Evolutionary conservation across 2,329 filamentous ascomycete species (phyloP), one percentile per base, ranked within the genome.

Genomic region (Claviceps maximensis): DNA sequence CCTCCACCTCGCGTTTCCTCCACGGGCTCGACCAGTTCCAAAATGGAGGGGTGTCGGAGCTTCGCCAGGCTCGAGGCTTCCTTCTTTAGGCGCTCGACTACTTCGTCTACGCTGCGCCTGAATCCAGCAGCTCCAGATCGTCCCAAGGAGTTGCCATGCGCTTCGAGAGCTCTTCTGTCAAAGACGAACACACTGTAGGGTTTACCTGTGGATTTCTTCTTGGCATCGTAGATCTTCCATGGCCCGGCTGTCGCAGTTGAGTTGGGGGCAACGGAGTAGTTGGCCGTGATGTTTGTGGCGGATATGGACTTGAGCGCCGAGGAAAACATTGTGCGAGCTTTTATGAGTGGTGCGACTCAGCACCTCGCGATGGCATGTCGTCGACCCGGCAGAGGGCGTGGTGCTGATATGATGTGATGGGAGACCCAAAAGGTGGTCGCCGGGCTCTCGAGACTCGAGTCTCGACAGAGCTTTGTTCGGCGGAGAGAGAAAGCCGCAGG

Each of bases 141-240:
- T 40, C 69, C 69, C n/a, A 71, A 55, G 0, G 68, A 66, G 58
- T 55, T 65, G 50, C 64, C 65, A 54, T 71, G 67, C 10, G 80
- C 73, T 54, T 96, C 90, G 52, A 98, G 74, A 1, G 82, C 80
- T 70, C 94, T 95, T 66, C 83, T 84, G 59, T 98, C 93, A 67
- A 97, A 96, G 59, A 97, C 83, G 63, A 97, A 98, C 59, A 97
- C 83, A 17, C 90, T 96, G 53, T 85, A 93, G 8, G 84, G 69
- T 67, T 93, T 95, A 59, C 87, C 88, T 0, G 89, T 95, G 31
- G 86, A 89, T 71, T 96, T 97, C 73, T 94, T 94, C 75, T 95
- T 97, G 55, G 87, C 90, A 72, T 96, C 90, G 76, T 91, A 91
- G 63, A 98, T 93, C 73, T 89, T 95, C 93, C 93, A 98, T 54